Conservation (phyloP, 768 basidiomycete species). For the Dentipellis fragilis region DNA sequence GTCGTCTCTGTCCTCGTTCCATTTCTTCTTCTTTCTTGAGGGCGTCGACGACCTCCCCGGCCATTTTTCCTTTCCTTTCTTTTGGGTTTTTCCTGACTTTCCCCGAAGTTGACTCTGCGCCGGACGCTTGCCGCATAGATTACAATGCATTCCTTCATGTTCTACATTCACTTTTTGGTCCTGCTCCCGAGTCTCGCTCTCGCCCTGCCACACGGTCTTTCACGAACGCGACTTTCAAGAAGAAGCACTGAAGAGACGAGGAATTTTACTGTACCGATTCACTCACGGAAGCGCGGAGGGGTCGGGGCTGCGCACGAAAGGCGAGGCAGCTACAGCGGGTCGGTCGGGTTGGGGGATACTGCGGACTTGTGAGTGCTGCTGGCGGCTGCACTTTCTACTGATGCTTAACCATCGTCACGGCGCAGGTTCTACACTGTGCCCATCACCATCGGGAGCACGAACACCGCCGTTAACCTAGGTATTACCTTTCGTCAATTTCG, state of each 20-base stretch:
- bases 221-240: background rate
- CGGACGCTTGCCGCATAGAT: conserved; percentile 1
- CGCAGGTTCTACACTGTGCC: conserved; percentile 8
- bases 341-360: conserved; percentile 8
- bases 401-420: background rate
- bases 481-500: background rate
- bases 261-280: conserved; percentile 7
- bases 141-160: conserved; percentile 1
- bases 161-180: background rate
- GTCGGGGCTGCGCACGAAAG: background rate
- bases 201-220: conserved; percentile 1
- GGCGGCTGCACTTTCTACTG: too few relatives aligned
- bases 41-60: background rate
- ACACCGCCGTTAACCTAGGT: conserved; percentile 9
- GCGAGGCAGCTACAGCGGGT: conserved; percentile 7
- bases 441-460: conserved; percentile 6
- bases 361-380: conserved; percentile 5
- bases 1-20: too few relatives aligned
- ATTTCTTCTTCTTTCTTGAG: background rate
- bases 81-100: background rate
- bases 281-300: background rate
- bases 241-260: background rate
- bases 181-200: background rate
- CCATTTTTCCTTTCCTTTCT: background rate
- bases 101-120: conserved; percentile 1